Conservation (phyloP, 768 basidiomycete genomes). For the Hydnomerulius pinastri region DNA sequence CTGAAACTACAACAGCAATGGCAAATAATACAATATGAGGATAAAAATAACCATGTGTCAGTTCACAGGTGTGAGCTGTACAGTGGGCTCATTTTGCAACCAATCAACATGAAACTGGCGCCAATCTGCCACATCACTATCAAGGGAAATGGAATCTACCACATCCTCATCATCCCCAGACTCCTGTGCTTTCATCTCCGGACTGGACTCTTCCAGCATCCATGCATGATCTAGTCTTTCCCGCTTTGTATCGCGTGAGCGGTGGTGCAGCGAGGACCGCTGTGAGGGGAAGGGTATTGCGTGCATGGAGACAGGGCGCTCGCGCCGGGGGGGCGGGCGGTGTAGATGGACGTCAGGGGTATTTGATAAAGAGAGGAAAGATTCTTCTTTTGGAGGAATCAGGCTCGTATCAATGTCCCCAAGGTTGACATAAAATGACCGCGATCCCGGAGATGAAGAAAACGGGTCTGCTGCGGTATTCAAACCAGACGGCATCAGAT, state of each 20-base stretch:
- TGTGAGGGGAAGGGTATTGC: slow-evolving; percentile 34
- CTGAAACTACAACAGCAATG: not conserved
- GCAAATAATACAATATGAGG: not conserved
- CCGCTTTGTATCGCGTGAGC: slow-evolving; percentile 22
- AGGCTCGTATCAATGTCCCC: slow-evolving; percentile 29
- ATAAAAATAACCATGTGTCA: not conserved
- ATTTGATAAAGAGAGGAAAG: slow-evolving; percentile 43
- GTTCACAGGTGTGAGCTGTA: slow-evolving; percentile 1
- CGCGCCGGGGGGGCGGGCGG: slow-evolving; percentile 23
- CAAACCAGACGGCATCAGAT: slow-evolving; percentile 1
- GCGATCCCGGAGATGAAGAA: slow-evolving; percentile 41
- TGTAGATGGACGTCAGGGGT: slow-evolving; percentile 29
- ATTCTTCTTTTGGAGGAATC: slow-evolving; percentile 35
- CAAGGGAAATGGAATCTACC: slow-evolving; percentile 4
- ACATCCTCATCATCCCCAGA: slow-evolving; percentile 38
- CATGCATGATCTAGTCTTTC: slow-evolving; percentile 38
- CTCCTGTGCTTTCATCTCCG: slow-evolving; percentile 24
- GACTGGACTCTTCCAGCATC: slow-evolving; percentile 43
- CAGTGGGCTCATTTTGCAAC: slow-evolving; percentile 15
- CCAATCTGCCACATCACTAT: slow-evolving; percentile 42
- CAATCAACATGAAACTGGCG: slow-evolving; percentile 57
- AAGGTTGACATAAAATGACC: slow-evolving; percentile 46
- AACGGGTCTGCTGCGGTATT: slow-evolving; percentile 41
- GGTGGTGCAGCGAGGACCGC: slow-evolving; percentile 34
- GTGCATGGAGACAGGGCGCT: slow-evolving; percentile 35